phyloP scores from a whole-genome alignment of 2,329 filamentous ascomycete genomes.

The Phyllosticta capitalensis region DNA sequence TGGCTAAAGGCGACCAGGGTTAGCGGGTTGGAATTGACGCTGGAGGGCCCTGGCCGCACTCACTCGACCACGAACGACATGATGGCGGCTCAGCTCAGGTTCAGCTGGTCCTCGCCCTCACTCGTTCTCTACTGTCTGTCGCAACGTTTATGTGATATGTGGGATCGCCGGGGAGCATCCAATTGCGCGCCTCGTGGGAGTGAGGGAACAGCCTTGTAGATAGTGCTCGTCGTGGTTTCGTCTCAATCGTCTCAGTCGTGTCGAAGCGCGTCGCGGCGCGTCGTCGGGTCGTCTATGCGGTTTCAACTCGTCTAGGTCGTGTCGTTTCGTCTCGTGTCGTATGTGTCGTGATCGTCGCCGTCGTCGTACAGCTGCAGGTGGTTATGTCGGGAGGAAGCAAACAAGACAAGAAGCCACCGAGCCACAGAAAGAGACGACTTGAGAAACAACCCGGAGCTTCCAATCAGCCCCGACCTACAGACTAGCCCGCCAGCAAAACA shows the following conservation, averaged over 20 bases:
- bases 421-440: too few relatives aligned
- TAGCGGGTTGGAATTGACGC: neutral
- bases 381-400: too few relatives aligned
- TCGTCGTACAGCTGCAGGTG: neutral
- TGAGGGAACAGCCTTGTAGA: too few relatives aligned
- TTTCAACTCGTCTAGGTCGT: too few relatives aligned
- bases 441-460: too few relatives aligned
- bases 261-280: neutral
- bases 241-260: neutral
- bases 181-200: too few relatives aligned
- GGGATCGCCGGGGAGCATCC: neutral
- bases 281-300: neutral
- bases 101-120: neutral
- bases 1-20: constrained; percentile 33
- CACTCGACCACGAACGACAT: constrained; percentile 36
- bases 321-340: neutral
- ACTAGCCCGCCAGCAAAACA: too few relatives aligned
- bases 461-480: too few relatives aligned
- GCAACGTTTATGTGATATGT: neutral
- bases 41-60: constrained; percentile 13
- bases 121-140: neutral
- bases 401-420: too few relatives aligned
- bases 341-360: neutral
- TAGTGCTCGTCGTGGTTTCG: neutral
- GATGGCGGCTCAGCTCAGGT: neutral